Evolutionary conservation across 495 filamentous ascomycete species (phyloP).

Genomic region (Aspergillus ellipticus): DNA sequence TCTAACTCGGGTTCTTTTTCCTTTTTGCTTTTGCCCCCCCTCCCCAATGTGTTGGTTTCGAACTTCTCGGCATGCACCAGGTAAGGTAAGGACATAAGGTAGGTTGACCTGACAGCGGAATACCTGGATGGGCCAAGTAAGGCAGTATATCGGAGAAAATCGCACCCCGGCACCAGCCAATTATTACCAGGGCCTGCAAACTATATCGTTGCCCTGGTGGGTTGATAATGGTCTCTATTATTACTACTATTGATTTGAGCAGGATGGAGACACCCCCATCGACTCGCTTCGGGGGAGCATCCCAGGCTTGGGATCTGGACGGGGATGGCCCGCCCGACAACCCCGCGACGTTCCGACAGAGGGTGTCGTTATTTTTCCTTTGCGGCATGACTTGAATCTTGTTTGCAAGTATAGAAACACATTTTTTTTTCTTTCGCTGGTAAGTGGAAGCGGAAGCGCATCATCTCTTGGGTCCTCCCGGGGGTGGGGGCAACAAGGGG

Average conservation of each 20-base stretch:
- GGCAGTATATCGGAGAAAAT: slow-evolving; percentile 17
- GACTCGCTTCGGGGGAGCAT: too few relatives aligned
- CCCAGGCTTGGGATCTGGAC: background rate
- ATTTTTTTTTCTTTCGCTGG: slow-evolving; percentile 1
- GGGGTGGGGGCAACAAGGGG: background rate
- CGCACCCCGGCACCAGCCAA: slow-evolving; percentile 4
- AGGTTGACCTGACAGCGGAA: slow-evolving; percentile 10
- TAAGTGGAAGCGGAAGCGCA: background rate
- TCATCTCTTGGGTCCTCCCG: slow-evolving; percentile 4
- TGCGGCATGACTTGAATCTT: background rate
- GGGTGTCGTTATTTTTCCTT: too few relatives aligned
- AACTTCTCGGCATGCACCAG: background rate
- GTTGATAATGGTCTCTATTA: background rate
- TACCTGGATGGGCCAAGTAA: background rate
- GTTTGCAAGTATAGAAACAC: background rate
- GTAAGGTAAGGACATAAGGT: background rate
- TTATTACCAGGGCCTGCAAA: background rate
- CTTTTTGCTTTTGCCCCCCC: background rate
- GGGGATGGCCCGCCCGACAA: background rate
- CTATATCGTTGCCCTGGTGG: background rate
- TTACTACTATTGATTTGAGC: background rate
- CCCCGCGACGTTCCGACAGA: too few relatives aligned
- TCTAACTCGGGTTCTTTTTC: background rate
- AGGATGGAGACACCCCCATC: too few relatives aligned
- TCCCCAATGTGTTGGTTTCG: background rate